Evolutionary conservation across 2,329 filamentous ascomycete genomes (phyloP).

Genomic region (Diaporthe ampelina): DNA sequence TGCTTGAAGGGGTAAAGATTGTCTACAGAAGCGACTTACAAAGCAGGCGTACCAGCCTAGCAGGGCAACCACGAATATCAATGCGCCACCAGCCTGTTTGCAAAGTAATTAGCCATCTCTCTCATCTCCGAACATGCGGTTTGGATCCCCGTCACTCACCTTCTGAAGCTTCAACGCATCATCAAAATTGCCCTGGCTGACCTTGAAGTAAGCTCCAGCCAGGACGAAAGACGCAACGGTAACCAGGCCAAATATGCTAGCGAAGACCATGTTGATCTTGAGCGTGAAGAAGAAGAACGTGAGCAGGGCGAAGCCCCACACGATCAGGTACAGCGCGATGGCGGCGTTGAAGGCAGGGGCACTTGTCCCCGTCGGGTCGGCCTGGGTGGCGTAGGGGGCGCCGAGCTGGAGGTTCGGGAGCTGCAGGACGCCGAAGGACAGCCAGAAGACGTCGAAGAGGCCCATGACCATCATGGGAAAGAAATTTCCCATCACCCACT

Average conservation of each 20-base stretch:
- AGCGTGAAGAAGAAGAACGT: conserved; percentile 66
- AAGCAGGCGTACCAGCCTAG: conserved; percentile 68
- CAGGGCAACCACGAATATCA: conserved; percentile 60
- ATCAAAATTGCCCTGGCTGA: conserved; percentile 58
- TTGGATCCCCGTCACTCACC: conserved; percentile 52
- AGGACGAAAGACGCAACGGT: conserved; percentile 60
- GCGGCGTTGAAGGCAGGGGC: conserved; percentile 62
- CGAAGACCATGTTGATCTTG: conserved; percentile 64
- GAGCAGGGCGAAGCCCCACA: conserved; percentile 66
- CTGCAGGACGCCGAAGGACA: conserved; percentile 65
- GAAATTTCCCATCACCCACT: conserved; percentile 67
- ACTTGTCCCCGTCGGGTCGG: conserved; percentile 58
- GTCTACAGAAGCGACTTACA: conserved; percentile 46
- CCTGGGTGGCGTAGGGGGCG: conserved; percentile 56
- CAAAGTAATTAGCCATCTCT: background rate
- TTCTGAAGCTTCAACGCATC: conserved; percentile 60
- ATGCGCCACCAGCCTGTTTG: conserved; percentile 53
- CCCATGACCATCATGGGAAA: conserved; percentile 67
- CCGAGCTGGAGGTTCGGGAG: conserved; percentile 63
- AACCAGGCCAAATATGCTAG: conserved; percentile 62
- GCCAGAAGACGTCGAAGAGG: conserved; percentile 61
- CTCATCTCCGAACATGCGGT: too few species aligned
- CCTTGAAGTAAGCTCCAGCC: conserved; percentile 63
- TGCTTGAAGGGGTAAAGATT: too few species aligned
- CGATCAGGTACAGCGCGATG: conserved; percentile 63